Conservation (phyloP, 495 filamentous ascomycete genomes). For the Penicillium pulvis region DNA sequence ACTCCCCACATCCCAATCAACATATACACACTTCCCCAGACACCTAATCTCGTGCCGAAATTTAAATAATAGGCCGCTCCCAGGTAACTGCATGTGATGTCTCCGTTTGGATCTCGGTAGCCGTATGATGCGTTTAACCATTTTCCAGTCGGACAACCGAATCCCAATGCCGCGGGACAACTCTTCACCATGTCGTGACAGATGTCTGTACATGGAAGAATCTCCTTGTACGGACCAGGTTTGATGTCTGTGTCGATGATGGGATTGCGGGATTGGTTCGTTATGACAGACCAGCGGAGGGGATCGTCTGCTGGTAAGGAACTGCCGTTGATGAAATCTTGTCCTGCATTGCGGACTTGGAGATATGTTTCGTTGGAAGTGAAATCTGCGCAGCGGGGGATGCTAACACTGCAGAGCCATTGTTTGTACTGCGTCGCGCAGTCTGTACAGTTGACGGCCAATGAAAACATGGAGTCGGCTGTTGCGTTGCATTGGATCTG, state of each 20-base stretch:
- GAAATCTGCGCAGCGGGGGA: conserved; percentile 89
- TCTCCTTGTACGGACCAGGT: conserved; percentile 92
- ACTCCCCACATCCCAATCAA: conserved; percentile 19
- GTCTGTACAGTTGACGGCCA: conserved; percentile 71
- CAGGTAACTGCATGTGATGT: conserved; percentile 59
- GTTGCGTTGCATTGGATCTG: conserved; percentile 84
- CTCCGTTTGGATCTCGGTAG: conserved; percentile 38
- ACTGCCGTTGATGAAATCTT: conserved; percentile 69
- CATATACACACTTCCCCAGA: conserved; percentile 19
- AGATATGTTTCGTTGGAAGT: conserved; percentile 56
- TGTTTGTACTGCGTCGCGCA: conserved; percentile 82
- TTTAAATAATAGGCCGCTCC: conserved; percentile 57
- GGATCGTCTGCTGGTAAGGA: conserved; percentile 41
- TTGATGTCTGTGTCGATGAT: conserved; percentile 68
- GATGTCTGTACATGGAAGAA: conserved; percentile 80
- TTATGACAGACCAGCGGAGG: conserved; percentile 31
- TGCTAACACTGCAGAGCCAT: conserved; percentile 92
- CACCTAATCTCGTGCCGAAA: conserved; percentile 22
- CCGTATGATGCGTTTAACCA: conserved; percentile 72
- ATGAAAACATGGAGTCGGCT: conserved; percentile 71
- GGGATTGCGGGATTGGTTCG: conserved; percentile 63
- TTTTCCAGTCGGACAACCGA: conserved; percentile 68
- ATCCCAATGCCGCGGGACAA: conserved; percentile 79
- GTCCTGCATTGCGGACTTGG: conserved; percentile 66
- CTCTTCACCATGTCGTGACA: conserved; percentile 81